Evolutionary conservation across 1,284 basidiomycete species (phyloP).

Genomic region (Malassezia obtusa): DNA sequence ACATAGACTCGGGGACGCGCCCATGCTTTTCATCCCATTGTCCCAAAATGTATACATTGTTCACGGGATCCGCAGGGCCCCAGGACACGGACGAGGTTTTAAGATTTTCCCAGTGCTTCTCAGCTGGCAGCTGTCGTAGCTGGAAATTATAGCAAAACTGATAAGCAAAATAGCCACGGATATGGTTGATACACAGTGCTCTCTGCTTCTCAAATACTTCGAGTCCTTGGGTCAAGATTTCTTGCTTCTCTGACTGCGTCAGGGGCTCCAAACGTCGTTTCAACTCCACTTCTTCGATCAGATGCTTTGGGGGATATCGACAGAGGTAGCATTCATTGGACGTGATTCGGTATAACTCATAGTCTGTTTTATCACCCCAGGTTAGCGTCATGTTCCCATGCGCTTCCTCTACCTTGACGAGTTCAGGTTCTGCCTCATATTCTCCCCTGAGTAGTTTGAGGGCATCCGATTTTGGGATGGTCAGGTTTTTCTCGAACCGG

Average conservation of each 20-base stretch:
- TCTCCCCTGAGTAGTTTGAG: neutral
- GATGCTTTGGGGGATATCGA: neutral
- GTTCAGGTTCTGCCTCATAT: neutral
- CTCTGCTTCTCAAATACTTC: neutral
- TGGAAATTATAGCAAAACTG: constrained; percentile 1
- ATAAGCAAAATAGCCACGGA: constrained; percentile 4
- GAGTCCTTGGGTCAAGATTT: neutral
- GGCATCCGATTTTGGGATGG: constrained; percentile 2
- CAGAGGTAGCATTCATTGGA: constrained; percentile 6
- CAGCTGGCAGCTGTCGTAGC: constrained; percentile 1
- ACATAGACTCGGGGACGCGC: neutral
- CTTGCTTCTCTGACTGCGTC: neutral
- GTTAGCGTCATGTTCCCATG: neutral
- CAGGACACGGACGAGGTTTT: neutral
- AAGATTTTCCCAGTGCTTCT: neutral
- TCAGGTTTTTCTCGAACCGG: constrained; percentile 5
- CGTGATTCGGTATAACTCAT: constrained; percentile 5
- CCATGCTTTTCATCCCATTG: neutral
- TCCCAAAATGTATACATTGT: constrained; percentile 10
- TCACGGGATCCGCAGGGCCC: neutral
- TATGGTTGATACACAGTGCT: neutral
- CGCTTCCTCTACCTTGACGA: neutral
- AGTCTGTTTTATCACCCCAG: neutral
- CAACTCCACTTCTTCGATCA: neutral
- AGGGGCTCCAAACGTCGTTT: neutral